Conservation (phyloP, 2,329 filamentous ascomycete species). For the Albifimbria verrucaria region DNA sequence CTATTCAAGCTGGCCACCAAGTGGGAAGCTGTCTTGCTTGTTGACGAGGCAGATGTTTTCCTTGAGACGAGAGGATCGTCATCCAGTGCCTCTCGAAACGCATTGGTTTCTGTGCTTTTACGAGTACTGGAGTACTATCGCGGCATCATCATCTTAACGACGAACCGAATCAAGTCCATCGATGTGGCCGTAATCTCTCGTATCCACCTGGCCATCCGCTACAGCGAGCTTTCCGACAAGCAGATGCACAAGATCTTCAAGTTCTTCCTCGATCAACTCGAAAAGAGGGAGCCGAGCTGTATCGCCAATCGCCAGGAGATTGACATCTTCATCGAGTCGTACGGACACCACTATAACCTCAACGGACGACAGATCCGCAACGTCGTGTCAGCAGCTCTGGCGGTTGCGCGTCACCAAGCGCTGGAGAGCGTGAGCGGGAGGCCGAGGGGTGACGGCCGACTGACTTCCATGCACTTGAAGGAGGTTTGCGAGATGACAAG, state of each 20-base stretch:
- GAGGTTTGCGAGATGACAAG: background rate
- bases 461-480: background rate
- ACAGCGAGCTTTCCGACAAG: background rate
- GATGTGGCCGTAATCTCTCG: background rate
- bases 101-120: background rate
- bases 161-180: background rate
- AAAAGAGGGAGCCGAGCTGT: too few relatives aligned
- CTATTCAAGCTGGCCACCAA: background rate
- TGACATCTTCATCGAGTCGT: background rate
- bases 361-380: background rate
- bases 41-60: background rate
- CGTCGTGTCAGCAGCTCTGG: background rate
- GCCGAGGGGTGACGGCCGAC: background rate
- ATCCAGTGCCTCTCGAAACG: background rate
- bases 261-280: background rate
- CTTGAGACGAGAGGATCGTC: background rate
- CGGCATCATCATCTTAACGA: background rate
- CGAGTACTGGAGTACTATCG: background rate
- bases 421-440: background rate
- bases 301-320: background rate
- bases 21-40: background rate
- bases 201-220: background rate
- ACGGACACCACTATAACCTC: background rate
- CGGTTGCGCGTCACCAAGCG: background rate
- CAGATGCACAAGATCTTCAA: background rate